Evolutionary conservation across 2,329 filamentous ascomycete genomes (phyloP).

Genomic region (Arachnomyces sp.): DNA sequence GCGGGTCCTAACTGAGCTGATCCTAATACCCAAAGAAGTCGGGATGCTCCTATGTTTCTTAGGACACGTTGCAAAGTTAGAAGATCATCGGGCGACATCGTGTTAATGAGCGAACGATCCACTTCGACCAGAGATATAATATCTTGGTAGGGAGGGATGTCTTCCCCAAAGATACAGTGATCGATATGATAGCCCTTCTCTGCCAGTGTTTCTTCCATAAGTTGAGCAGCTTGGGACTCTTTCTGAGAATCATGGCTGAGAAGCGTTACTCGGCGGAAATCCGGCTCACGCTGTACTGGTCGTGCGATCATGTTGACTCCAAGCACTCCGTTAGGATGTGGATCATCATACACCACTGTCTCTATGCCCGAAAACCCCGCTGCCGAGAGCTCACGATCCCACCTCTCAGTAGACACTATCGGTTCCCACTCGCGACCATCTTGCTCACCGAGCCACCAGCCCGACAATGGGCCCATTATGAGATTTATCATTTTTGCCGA

Average conservation of each 20-base stretch:
- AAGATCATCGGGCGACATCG: slow-evolving; percentile 1
- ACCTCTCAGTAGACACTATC: slow-evolving; percentile 10
- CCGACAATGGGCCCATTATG: slow-evolving; percentile 12
- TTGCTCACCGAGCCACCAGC: slow-evolving; percentile 13
- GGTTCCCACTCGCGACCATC: slow-evolving; percentile 6
- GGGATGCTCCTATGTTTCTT: not conserved
- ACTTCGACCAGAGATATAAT: slow-evolving; percentile 8
- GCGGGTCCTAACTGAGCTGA: slow-evolving; percentile 2
- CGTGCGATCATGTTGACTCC: not conserved
- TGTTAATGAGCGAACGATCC: slow-evolving; percentile 3
- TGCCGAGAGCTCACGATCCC: slow-evolving; percentile 16
- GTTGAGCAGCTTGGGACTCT: not conserved
- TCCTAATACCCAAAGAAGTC: slow-evolving; percentile 7
- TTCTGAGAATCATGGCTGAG: not conserved
- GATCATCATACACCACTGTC: slow-evolving; percentile 7
- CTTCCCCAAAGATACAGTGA: not conserved
- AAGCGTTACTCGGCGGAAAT: not conserved
- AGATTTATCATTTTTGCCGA: slow-evolving; percentile 7
- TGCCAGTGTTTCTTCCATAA: not conserved
- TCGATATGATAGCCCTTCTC: not conserved
- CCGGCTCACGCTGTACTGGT: not conserved
- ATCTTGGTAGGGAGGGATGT: slow-evolving; percentile 4
- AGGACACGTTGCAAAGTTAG: slow-evolving; percentile 3
- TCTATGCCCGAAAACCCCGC: slow-evolving; percentile 18
- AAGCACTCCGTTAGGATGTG: not conserved